Base-by-base conservation (phyloP, 495 filamentous ascomycete species). In the Penicillium maclennaniae region DNA sequence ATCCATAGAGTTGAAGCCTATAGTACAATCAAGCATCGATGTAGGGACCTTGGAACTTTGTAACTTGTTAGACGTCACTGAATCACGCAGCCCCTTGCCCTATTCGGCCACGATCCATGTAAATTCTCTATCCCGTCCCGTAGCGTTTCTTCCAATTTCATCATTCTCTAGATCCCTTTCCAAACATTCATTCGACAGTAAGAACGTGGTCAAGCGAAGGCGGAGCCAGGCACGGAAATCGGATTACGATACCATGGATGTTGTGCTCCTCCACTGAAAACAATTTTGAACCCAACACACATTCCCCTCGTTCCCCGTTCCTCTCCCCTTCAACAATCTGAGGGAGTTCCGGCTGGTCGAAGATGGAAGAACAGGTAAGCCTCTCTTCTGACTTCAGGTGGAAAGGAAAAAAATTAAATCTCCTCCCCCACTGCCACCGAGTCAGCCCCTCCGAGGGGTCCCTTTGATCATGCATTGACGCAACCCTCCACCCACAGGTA, bases 401-500 rank as follows among this genome's bases (percentile, higher is more conserved):
- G 16, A 9, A 10, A n/a, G n/a, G n/a, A 45, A 48, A 56, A 69
- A 53, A 58, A 54, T 45, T 57, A 45, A 26, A 39, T 43, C 54
- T 54, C 59, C 49, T 62, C 55, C 56, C 51, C 52, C 54, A 56
- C 55, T 47, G 36, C 56, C 59, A 38, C 51, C 59, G 50, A 41
- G 25, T 47, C 53, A 49, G 39, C 66, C 43, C 52, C 55, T 59
- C 56, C 57, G 47, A 52, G 50, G 45, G 53, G 21, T 34, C 31
- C 46, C 27, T 31, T 17, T 38, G 19, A 39, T n/a, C 43, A 31
- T 15, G 42, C 31, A 60, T 55, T 61, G 54, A 62, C 54, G 52
- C 31, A 16, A 27, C 37, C 39, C 39, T 19, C 23, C n/a, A 8
- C 26, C 26, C 17, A 47, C 66, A 96, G 90, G 85, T 96, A 70